Evolutionary conservation across 768 basidiomycete species (phyloP), one percentile per base, ranked within the genome.

Genomic region (Crassisporium funariophilum): DNA sequence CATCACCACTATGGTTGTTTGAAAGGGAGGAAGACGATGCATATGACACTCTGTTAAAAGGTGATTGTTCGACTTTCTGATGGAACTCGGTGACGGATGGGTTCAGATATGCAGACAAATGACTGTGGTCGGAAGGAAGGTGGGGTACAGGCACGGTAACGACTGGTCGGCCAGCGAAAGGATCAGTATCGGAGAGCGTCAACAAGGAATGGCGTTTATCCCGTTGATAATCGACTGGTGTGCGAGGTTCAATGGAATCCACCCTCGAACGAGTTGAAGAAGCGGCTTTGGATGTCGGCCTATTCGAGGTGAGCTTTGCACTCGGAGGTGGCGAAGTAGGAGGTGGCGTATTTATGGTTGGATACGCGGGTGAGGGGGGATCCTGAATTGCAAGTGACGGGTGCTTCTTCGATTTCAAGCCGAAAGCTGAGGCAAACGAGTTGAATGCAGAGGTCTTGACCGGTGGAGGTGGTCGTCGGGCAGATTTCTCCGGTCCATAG

Each of bases 151-250:
- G 54, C 16, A 50, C 53, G 17, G 54, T 42, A 35, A 76, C 53
- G 17, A 77, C 60, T 34, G 71, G 70, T 35, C 72, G 71, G 15
- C 77, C 72, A 20, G 80, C 81, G 56, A 86, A 86, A 4, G 84
- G 84, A 67, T 86, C 84, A 5, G 69, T 48, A 55, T 86, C 85
- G 8, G 82, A 79, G 17, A 83, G 70, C 3, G 83, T 83, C 43
- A 86, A 59, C 45, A 86, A 65, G 2, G 85, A 85, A 31, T 76
- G 73, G 33, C 76, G 70, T 29, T 54, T 45, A 40, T 68, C 60
- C 43, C 59, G 59, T 19, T 64, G 74, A 42, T 66, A 67, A 55
- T 85, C 83, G 13, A 70, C 64, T 4, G 84, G 83, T 3, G 82
- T 83, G 33, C 65, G 63, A 6, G 81, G 80, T 47, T 76, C 78